These are phyloP conservation scores for Penicillium fimorum DNA, from an alignment of 495 filamentous ascomycete species.

Conservation along the genomic window DNA sequence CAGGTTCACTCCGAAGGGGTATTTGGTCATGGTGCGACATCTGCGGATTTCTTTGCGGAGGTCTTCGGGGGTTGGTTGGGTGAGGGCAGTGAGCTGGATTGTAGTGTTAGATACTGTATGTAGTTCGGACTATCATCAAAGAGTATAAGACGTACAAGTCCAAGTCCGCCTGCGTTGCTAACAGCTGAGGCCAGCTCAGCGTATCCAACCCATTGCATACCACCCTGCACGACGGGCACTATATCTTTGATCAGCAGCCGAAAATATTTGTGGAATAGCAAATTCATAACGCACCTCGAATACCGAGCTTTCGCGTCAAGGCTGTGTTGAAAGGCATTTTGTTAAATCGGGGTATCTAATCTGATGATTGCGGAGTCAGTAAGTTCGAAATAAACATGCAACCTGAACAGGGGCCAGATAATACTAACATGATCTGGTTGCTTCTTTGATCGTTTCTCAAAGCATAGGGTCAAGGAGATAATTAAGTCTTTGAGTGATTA, in stretches of 20 bases:
- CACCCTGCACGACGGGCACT: conserved; percentile 98
- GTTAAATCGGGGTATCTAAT: conserved; percentile 8
- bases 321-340: conserved; percentile 91
- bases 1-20: conserved; percentile 94
- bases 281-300: conserved; percentile 57
- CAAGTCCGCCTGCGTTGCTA: conserved; percentile 91
- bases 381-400: neutral
- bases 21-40: conserved; percentile 79
- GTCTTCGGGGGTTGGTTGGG: conserved; percentile 88
- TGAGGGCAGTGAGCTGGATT: conserved; percentile 76
- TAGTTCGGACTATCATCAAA: neutral
- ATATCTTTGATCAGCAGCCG: conserved; percentile 19
- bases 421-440: neutral
- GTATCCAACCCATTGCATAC: conserved; percentile 91
- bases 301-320: conserved; percentile 84
- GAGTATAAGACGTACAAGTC: conserved; percentile 55
- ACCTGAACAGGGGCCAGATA: neutral
- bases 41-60: conserved; percentile 89
- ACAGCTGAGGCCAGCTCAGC: conserved; percentile 92
- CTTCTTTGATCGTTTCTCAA: neutral
- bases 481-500: neutral
- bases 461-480: neutral
- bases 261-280: neutral
- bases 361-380: conserved; percentile 3
- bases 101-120: conserved; percentile 10